These are phyloP conservation scores for Sesbania bispinosa DNA, from an alignment of 306 rosid genomes.

Conservation along the genomic window DNA sequence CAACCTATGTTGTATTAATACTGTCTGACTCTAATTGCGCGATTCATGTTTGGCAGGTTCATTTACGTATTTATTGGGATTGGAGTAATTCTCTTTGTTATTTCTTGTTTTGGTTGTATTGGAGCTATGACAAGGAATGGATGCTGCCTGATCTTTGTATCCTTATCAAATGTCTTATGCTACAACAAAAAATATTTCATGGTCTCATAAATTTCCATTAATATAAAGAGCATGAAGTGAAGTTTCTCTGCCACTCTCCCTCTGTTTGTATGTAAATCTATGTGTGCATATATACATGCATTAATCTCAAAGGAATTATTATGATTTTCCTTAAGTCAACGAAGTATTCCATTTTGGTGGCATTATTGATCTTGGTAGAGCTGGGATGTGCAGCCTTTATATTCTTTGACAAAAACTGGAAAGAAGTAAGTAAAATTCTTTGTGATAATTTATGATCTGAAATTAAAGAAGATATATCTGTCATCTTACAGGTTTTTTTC, in stretches of 20 bases:
- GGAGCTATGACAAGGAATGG: conserved; percentile 71
- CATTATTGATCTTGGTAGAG: conserved; percentile 72
- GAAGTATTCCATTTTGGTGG: conserved; percentile 72
- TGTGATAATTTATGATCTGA: conserved; percentile 15
- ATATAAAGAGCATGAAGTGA: conserved; percentile 3
- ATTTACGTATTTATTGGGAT: conserved; percentile 80
- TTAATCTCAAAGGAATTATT: not conserved
- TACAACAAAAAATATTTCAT: not conserved
- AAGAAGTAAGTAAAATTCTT: conserved; percentile 51
- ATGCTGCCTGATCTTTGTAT: conserved; percentile 92
- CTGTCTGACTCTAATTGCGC: conserved; percentile 9
- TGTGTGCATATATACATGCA: not conserved
- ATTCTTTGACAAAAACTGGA: conserved; percentile 87
- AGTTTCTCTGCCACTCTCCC: not conserved
- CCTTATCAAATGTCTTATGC: conserved; percentile 40
- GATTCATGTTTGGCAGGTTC: conserved; percentile 63
- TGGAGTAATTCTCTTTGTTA: conserved; percentile 63
- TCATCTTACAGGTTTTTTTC: conserved; percentile 24
- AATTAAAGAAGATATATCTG: conserved; percentile 24
- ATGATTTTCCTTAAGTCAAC: conserved; percentile 62
- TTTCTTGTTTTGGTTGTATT: conserved; percentile 87
- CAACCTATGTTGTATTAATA: conserved; percentile 1
- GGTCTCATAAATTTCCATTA: not conserved
- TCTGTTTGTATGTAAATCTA: not conserved
- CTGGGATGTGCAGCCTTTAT: conserved; percentile 84